phyloP scores from a whole-genome alignment of 352 stramenopile genomes.

The Phytophthora tubulina region DNA sequence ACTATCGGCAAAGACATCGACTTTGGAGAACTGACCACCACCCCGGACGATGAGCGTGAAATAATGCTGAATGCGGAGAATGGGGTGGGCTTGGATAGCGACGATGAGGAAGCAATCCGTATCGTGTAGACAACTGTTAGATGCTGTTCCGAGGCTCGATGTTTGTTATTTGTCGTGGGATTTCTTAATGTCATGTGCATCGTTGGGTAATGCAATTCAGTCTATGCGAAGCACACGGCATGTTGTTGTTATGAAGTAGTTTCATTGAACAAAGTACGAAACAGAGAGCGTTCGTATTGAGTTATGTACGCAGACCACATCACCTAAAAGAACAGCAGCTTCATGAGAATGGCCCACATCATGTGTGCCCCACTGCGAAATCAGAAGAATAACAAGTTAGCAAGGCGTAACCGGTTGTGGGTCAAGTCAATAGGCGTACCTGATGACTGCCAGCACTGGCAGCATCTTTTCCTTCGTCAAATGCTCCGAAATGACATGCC shows the following conservation, averaged over 20 bases:
- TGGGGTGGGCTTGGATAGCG: constrained; percentile 48
- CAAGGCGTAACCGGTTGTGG: background rate
- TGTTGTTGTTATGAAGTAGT: constrained; percentile 2
- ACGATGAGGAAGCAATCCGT: constrained; percentile 43
- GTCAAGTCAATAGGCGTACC: constrained; percentile 45
- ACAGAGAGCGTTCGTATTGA: constrained; percentile 30
- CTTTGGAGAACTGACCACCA: constrained; percentile 55
- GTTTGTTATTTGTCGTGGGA: constrained; percentile 24
- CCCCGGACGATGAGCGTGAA: constrained; percentile 56
- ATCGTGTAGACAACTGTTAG: constrained; percentile 44
- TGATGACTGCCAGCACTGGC: constrained; percentile 82
- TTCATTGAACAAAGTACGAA: constrained; percentile 2
- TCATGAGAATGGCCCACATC: constrained; percentile 87
- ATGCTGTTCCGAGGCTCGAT: constrained; percentile 18
- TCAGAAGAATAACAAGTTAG: constrained; percentile 19
- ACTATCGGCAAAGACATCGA: constrained; percentile 72
- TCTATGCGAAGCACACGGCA: background rate
- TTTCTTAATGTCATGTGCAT: constrained; percentile 33
- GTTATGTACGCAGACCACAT: constrained; percentile 28
- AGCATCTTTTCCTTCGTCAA: constrained; percentile 91
- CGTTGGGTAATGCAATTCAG: constrained; percentile 28
- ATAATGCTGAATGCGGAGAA: constrained; percentile 63
- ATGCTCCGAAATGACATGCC: constrained; percentile 78
- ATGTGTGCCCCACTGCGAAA: constrained; percentile 74
- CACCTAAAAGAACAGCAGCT: constrained; percentile 87